phyloP scores from a whole-genome alignment of 345 rosid species.

The Balakata baccata region DNA sequence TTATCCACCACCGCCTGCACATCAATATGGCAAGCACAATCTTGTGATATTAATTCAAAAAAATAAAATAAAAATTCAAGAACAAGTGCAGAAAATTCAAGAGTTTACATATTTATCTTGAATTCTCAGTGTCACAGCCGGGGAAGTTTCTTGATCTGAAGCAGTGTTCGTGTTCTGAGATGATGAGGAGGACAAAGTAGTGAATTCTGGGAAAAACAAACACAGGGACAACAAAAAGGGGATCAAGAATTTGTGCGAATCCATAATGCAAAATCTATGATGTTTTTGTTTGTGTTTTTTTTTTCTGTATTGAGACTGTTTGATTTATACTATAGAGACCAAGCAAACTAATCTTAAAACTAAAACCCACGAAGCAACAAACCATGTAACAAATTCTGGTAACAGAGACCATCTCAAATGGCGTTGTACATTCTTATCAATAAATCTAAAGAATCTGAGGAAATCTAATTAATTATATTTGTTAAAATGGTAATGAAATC shows the following conservation, averaged over 20 bases:
- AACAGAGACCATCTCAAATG: too few species aligned
- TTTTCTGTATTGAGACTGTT: too few species aligned
- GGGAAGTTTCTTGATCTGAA: not conserved
- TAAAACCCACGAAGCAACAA: too few species aligned
- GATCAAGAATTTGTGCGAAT: not conserved
- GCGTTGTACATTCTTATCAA: too few species aligned
- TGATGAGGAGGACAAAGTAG: not conserved
- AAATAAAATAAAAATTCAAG: not conserved
- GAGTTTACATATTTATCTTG: conserved; percentile 14
- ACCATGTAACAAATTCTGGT: too few species aligned
- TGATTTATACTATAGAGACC: too few species aligned
- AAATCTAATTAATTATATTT: too few species aligned
- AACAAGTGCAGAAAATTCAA: not conserved
- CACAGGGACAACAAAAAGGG: not conserved
- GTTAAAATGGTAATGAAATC: too few species aligned
- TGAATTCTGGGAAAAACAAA: not conserved
- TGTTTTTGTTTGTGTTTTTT: too few species aligned
- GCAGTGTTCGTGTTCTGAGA: not conserved
- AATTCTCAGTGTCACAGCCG: conserved; percentile 9
- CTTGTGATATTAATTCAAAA: too few species aligned
- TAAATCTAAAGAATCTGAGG: too few species aligned
- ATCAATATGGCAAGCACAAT: not conserved
- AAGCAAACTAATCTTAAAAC: too few species aligned
- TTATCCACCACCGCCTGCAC: conserved; percentile 24
- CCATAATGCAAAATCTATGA: not conserved